Conservation (phyloP, 139 green algal genomes). For the Tetradesmus obliquus region DNA sequence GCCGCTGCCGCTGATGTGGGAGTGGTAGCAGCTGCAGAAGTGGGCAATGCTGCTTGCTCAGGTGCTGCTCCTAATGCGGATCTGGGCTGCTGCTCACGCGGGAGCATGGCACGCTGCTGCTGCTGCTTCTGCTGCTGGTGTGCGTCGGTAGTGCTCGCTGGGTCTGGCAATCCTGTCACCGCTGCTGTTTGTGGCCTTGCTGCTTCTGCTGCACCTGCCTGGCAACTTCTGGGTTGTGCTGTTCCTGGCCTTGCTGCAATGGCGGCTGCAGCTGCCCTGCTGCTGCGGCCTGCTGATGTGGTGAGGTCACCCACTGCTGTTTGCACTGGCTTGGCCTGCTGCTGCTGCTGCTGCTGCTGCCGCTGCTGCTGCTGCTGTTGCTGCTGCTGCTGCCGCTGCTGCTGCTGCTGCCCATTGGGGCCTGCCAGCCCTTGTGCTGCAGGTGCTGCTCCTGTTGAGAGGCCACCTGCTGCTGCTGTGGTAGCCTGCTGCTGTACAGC, state of each 20-base stretch:
- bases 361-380: slow-evolving; percentile 4
- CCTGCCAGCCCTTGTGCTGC: neutral
- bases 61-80: neutral
- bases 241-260: neutral
- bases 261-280: slow-evolving; percentile 3
- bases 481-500: neutral
- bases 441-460: neutral
- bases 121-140: neutral
- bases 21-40: neutral
- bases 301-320: neutral
- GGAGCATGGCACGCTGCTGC: neutral
- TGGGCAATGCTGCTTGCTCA: neutral
- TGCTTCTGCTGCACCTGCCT: neutral
- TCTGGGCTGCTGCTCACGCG: neutral
- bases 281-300: neutral
- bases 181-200: neutral
- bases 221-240: neutral
- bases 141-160: neutral
- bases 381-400: neutral
- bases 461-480: neutral
- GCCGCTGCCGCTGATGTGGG: neutral
- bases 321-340: neutral
- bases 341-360: neutral
- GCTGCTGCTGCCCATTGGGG: neutral
- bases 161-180: neutral